Evolutionary conservation across 2,329 filamentous ascomycete species (phyloP), one percentile per base, ranked within the genome.

Genomic region (Fusarium subtropicale): DNA sequence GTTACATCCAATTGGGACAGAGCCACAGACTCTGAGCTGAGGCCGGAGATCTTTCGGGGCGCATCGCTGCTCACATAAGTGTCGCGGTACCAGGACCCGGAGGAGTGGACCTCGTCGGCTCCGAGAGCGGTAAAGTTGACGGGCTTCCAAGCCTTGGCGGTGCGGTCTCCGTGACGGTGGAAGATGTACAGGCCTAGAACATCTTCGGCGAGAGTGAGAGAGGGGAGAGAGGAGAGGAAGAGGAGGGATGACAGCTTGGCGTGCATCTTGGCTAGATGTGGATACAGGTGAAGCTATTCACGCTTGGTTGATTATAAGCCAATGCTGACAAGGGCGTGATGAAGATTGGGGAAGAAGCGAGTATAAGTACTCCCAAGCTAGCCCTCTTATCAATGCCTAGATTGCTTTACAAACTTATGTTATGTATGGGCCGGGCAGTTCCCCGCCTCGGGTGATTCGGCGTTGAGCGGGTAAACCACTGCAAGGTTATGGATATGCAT

Each of bases 141-240:
- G 15, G 91, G 91, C 46, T 89, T 84, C 67, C 88, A 88, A 20
- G 88, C 84, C 82, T 97, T 97, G 68, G 92, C 82, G 1, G 93
- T 95, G 58, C 94, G 89, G 79, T 97, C 94, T 60, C 94, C 94
- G 81, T 97, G 94, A 46, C 94, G 91, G 73, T 93, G 89, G 84
- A 97, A 97, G 80, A 97, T 89, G 79, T 94, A 96, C 46, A 91
- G 89, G 54, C 93, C 94, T 18, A 97, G 85, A 30, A 96, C 84
- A 1, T 90, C 92, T 82, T 97, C 92, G 22, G 81, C 81, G 66
- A 72, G 46, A 78, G 75, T 47, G 62, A 81, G 64, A 50, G 82
- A 71, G 55, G 80, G 76, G 50, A 82, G 74, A 42, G 82, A 78
- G 65, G 83, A 68, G 42, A 72, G 63, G 33, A 83, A 67, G 42